These are phyloP conservation scores for Solanum paucissectum DNA, from an alignment of 257 asterid genomes.

Conservation along the genomic window DNA sequence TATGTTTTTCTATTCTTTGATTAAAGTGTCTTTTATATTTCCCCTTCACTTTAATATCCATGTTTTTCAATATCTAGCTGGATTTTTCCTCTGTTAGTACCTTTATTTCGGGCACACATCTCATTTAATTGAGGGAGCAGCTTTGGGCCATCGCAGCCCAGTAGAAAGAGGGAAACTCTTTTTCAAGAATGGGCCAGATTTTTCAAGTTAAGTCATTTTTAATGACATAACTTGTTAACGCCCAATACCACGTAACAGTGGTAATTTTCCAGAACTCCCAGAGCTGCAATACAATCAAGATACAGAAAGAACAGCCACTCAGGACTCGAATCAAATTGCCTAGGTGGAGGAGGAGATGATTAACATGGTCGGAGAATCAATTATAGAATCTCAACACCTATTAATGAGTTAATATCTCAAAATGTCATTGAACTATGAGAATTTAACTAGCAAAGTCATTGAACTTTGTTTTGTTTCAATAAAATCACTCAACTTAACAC, in stretches of 20 bases:
- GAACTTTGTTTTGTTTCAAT: no score
- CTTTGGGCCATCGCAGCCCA: background rate
- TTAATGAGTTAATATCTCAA: no score
- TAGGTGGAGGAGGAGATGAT: background rate
- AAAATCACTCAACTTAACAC: no score
- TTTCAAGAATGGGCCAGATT: background rate
- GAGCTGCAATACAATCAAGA: background rate
- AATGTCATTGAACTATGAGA: no score
- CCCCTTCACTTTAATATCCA: background rate
- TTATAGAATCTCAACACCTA: background rate
- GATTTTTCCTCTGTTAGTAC: background rate
- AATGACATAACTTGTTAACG: background rate
- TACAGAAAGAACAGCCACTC: background rate
- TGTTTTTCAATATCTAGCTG: background rate
- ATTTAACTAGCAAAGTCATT: no score
- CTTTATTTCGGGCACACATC: background rate
- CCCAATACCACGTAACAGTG: background rate
- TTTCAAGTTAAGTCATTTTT: background rate
- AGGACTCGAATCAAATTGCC: background rate
- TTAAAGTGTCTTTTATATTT: background rate
- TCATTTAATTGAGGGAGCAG: background rate
- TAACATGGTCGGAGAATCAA: background rate
- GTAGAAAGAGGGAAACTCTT: background rate
- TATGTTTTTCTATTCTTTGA: slow-evolving; percentile 28
- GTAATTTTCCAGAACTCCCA: background rate